A percentile compares a stretch with the other conserved stretches of the same genome.
Conservation (phyloP, 805 yeast genomes). For the Helenozyma rhizophorensis region DNA sequence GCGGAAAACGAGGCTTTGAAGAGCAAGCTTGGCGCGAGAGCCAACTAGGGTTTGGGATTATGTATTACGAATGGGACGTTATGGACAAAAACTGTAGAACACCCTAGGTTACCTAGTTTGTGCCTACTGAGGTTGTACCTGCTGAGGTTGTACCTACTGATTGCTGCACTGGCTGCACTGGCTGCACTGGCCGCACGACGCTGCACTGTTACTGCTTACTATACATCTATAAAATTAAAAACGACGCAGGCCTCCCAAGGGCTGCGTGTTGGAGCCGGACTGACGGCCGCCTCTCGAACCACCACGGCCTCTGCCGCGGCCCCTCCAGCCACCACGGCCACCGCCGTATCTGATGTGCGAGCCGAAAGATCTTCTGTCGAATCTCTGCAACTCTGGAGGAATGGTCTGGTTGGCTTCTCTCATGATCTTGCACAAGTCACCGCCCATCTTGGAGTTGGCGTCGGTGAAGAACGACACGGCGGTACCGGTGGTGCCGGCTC, state of each 20-base stretch:
- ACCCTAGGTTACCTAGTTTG: too few species aligned
- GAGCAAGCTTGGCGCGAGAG: background rate
- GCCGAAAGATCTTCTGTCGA: constrained; percentile 63
- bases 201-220: too few species aligned
- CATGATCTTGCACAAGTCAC: constrained; percentile 83
- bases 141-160: too few species aligned
- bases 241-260: constrained; percentile 48
- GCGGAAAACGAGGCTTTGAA: constrained; percentile 32
- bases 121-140: too few species aligned
- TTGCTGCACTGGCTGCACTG: too few species aligned
- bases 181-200: too few species aligned
- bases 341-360: constrained; percentile 47
- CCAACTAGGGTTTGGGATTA: too few species aligned
- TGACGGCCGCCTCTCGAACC: constrained; percentile 44
- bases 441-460: constrained; percentile 82
- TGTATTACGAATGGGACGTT: background rate
- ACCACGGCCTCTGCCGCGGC: constrained; percentile 50
- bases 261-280: constrained; percentile 49
- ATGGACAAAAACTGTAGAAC: too few species aligned
- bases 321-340: constrained; percentile 52
- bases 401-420: constrained; percentile 92
- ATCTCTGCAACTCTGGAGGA: constrained; percentile 73
- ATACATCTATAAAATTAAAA: constrained; percentile 18
- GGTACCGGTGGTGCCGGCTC: constrained; percentile 96
- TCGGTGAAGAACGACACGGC: constrained; percentile 93